These are phyloP conservation scores for Podaxis sp. DNA, from an alignment of 768 basidiomycete genomes.

Conservation along the genomic window DNA sequence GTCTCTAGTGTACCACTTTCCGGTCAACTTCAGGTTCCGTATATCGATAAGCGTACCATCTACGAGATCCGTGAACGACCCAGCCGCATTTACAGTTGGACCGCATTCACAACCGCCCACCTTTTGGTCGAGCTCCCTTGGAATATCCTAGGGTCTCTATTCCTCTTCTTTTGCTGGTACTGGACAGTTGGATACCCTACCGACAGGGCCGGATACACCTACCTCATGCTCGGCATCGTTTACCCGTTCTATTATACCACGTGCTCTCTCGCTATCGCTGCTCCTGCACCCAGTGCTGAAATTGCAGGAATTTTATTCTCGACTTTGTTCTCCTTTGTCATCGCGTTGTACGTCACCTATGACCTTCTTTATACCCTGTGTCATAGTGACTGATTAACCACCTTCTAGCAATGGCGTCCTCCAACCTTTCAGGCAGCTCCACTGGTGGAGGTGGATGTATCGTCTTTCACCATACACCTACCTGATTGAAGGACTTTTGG, in stretches of 20 bases:
- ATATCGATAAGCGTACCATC: constrained; percentile 51
- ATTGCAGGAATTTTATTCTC: constrained; percentile 56
- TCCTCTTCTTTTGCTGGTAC: constrained; percentile 67
- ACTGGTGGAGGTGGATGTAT: constrained; percentile 58
- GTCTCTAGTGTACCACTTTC: constrained; percentile 41
- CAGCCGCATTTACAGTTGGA: constrained; percentile 64
- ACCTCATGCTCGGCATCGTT: constrained; percentile 46
- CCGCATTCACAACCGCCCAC: constrained; percentile 49
- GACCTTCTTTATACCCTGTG: not conserved
- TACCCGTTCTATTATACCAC: constrained; percentile 61
- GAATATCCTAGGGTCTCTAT: constrained; percentile 52
- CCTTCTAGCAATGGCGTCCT: constrained; percentile 53
- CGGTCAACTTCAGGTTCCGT: constrained; percentile 61
- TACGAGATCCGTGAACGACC: constrained; percentile 69
- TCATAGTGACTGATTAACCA: not conserved
- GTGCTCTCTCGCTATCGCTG: constrained; percentile 53
- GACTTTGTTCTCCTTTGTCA: constrained; percentile 55
- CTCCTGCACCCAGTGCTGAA: constrained; percentile 55
- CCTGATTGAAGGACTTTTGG: constrained; percentile 44
- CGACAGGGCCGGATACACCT: constrained; percentile 55
- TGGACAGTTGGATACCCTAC: constrained; percentile 62
- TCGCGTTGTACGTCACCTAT: constrained; percentile 45
- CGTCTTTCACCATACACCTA: constrained; percentile 47
- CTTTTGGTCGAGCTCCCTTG: constrained; percentile 56
- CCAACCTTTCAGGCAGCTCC: constrained; percentile 57